Evolutionary conservation across 2,329 filamentous ascomycete species (phyloP).

Genomic region (Ascochyta clinopodiicola): DNA sequence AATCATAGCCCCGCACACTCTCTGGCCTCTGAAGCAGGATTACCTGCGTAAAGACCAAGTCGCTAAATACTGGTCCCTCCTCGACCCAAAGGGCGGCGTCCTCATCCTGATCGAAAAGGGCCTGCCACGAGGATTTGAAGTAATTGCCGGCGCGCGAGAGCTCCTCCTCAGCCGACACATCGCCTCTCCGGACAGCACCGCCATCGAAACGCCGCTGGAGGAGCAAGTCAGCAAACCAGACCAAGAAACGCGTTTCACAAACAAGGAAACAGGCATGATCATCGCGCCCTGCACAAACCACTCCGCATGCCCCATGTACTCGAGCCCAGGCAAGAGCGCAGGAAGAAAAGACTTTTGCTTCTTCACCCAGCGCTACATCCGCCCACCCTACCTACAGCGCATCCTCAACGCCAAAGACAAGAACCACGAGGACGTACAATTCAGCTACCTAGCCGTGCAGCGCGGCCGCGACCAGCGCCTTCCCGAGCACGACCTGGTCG

Average conservation of each 20-base stretch:
- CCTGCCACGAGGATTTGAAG: constrained; percentile 88
- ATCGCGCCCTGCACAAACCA: constrained; percentile 83
- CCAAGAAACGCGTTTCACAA: constrained; percentile 40
- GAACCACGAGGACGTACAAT: constrained; percentile 90
- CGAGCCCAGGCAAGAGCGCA: constrained; percentile 68
- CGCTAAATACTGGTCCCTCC: constrained; percentile 86
- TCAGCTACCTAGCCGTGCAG: constrained; percentile 86
- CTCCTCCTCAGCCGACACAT: constrained; percentile 80
- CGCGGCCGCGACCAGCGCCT: constrained; percentile 70
- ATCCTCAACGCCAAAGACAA: constrained; percentile 71
- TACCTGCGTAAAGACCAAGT: constrained; percentile 79
- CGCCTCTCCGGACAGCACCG: constrained; percentile 62
- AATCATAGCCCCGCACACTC: constrained; percentile 84
- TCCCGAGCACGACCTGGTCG: constrained; percentile 39
- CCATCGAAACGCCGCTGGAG: constrained; percentile 46
- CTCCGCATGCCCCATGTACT: constrained; percentile 86
- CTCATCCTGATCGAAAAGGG: constrained; percentile 91
- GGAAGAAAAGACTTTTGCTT: constrained; percentile 90
- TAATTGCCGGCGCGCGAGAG: constrained; percentile 82
- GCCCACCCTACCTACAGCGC: constrained; percentile 80
- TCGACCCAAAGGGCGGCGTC: constrained; percentile 84
- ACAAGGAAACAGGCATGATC: constrained; percentile 68
- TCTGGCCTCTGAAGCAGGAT: constrained; percentile 78
- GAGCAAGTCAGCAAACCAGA: constrained; percentile 52
- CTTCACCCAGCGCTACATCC: constrained; percentile 87